Base-by-base conservation (phyloP, 495 filamentous ascomycete species). In the Daldinia concentrica region DNA sequence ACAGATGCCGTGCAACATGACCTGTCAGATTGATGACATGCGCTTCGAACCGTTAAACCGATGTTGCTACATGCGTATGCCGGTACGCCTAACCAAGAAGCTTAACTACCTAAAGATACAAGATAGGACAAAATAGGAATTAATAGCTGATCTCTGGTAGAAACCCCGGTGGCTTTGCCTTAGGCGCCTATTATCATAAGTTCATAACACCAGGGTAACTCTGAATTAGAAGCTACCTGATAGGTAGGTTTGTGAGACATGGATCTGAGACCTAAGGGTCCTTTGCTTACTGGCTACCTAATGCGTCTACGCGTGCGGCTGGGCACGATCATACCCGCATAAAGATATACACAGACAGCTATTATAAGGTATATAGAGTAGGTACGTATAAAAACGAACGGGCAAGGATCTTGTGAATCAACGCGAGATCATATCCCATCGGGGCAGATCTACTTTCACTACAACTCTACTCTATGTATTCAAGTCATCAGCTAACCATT, bases 21-120 rank as follows among this genome's bases (percentile, higher is more conserved):
- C 73, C 64, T 77, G 71, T 77, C 76, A 77, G 71, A 76, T 77
- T 72, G 69, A 68, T 64, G 63, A 66, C 73, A 76, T 77, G 71
- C 71, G 70, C 69, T 71, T 67, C 58, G 69, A 70, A 65, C 66
- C 62, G 64, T 61, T 68, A 71, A 34, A 61, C 65, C 52, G 58
- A 67, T 50, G 58, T 62, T 66, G 74, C 65, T 69, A 69, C 58
- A 43, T 67, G 69, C 14, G 19, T n/a, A 58, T 64, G 48, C 36
- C 66, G 45, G 34, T 57, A n/a, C 12, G 22, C 45, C 55, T 37
- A 29, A 45, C 64, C n/a, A 27, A 17, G 26, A 12, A 4, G 34
- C 34, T 36, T 5, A 7, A 32, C 30, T 29, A 34, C 8, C 32
- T 36, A 12, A 34, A 2, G 32, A 34, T 34, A 36, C 12, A 14